Evolutionary conservation across 75 land plant species (phyloP).

Genomic region (Azolla pinnata): DNA sequence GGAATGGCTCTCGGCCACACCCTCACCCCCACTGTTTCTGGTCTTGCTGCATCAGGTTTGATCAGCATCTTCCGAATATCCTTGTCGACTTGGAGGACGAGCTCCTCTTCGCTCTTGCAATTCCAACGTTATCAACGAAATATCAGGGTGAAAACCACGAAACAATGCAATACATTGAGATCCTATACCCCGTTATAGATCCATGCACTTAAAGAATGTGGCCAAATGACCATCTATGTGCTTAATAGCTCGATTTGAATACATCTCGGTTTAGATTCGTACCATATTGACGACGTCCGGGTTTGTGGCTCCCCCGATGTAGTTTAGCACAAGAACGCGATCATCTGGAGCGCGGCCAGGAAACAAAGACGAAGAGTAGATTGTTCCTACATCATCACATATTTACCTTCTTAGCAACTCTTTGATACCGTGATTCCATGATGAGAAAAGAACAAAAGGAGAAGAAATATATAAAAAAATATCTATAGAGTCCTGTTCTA

Average conservation of each 20-base stretch:
- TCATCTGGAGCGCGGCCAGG: conserved; percentile 83
- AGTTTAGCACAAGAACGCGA: conserved; percentile 74
- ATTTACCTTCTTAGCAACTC: no score
- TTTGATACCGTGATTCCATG: no score
- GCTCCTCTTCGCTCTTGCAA: conserved; percentile 51
- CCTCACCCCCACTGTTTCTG: conserved; percentile 59
- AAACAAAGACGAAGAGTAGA: conserved; percentile 90
- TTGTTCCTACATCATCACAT: conserved; percentile 53
- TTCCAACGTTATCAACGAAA: no score
- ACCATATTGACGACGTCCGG: conserved; percentile 63
- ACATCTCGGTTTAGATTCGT: neutral
- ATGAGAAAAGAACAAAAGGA: no score
- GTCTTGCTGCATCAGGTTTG: conserved; percentile 55
- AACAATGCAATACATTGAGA: no score
- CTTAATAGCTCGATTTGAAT: no score
- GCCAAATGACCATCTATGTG: neutral
- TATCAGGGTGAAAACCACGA: no score
- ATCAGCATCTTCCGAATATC: conserved; percentile 86
- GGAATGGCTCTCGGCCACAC: conserved; percentile 95
- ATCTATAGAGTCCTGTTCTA: no score
- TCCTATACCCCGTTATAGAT: no score
- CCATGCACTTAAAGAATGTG: neutral
- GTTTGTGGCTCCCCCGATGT: conserved; percentile 93
- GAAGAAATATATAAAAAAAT: no score
- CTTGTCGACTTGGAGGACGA: conserved; percentile 68